Evolutionary conservation across 257 asterid species (phyloP), one percentile per base, ranked within the genome.

Genomic region (Primulina eburnea): DNA sequence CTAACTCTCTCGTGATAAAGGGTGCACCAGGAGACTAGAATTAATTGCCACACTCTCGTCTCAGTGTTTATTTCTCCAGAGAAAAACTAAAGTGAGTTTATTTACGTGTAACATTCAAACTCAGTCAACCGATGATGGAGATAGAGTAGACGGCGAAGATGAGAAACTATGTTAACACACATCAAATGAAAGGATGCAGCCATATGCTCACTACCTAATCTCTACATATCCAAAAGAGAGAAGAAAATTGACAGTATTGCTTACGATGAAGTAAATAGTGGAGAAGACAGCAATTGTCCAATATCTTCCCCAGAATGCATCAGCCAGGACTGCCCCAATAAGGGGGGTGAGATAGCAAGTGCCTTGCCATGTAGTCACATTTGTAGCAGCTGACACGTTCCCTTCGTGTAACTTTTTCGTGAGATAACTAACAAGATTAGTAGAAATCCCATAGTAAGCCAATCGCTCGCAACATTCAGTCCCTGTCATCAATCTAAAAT

Each of bases 251-350:
- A 18, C 60, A 50, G 76, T 67, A 69, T 18, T 28, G 32, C 65
- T 83, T 82, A 91, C 97, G 17, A 94, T 84, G 81, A 94, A 88
- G 84, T 94, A 94, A 68, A 89, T 80, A 16, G 88, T 85, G 79
- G 99, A 94, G 83, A 94, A 94, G 82, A 87, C 86, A 78, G 97
- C 99, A 78, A 94, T 91, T 1, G 97, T 94, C 99, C 99, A 94
- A 76, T 94, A 94, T 89, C 88, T 85, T 82, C 99, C 99, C 96
- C 96, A 91, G 79, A 84, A 91, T 33, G 99, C 96, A 84, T 94
- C 99, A 4, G 99, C 99, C 34, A 94, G 65, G 68, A 94, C 86
- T 58, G 99, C 99, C 64, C 97, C 99, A 64, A 91, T 79, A 76
- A 91, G 92, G 71, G 97, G 97, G 69, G 97, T 88, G 37, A 94